Conservation (phyloP, 345 rosid genomes). For the Euphorbia pulcherrima region DNA sequence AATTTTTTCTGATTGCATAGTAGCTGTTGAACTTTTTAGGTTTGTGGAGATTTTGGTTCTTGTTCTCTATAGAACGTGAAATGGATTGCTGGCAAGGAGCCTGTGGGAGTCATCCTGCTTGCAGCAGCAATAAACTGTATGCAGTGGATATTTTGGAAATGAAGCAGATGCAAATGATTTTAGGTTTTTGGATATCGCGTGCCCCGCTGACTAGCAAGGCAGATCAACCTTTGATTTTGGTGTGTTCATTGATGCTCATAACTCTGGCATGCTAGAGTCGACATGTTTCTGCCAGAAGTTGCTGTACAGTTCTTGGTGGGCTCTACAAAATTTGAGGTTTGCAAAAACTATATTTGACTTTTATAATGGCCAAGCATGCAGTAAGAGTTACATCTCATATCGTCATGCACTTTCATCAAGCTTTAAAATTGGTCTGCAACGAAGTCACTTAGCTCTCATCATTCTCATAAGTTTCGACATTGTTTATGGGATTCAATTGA, state of each 20-base stretch:
- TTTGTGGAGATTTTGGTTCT: constrained; percentile 64
- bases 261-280: constrained; percentile 29
- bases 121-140: constrained; percentile 34
- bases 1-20: background rate
- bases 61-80: constrained; percentile 31
- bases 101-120: constrained; percentile 30
- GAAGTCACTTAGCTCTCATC: background rate
- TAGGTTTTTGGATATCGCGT: constrained; percentile 14
- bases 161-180: background rate
- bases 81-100: constrained; percentile 60
- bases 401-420: too few relatives aligned
- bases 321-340: constrained; percentile 35
- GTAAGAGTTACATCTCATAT: too few relatives aligned
- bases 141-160: constrained; percentile 26
- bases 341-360: background rate
- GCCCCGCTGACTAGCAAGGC: constrained; percentile 22
- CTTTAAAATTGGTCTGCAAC: background rate
- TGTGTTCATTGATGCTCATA: constrained; percentile 27
- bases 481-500: background rate
- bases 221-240: constrained; percentile 26
- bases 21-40: constrained; percentile 6
- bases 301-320: constrained; percentile 35
- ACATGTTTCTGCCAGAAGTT: constrained; percentile 25
- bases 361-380: too few relatives aligned
- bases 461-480: background rate